phyloP scores from a whole-genome alignment of 2,329 filamentous ascomycete species.

The Pseudocercospora cruenta region DNA sequence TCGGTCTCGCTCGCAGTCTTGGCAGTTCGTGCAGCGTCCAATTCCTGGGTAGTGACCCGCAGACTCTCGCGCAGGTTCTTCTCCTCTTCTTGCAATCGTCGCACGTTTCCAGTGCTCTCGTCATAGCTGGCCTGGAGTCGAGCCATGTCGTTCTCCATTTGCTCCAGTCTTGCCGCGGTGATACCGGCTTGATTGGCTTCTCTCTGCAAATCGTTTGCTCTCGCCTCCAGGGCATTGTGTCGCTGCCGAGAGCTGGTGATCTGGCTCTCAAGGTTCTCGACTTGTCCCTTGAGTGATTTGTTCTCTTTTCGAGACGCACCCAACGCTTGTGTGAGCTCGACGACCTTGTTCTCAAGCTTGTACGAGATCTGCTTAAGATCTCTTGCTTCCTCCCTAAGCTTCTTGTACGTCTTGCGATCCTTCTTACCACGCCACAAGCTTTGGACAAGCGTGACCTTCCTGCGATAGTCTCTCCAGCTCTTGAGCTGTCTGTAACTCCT shows the following conservation, averaged over 20 bases:
- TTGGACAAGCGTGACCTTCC: slow-evolving; percentile 86
- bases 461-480: slow-evolving; percentile 84
- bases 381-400: slow-evolving; percentile 87
- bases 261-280: slow-evolving; percentile 94
- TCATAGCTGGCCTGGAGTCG: slow-evolving; percentile 87
- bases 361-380: slow-evolving; percentile 99
- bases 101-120: slow-evolving; percentile 87
- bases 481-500: slow-evolving; percentile 76
- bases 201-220: slow-evolving; percentile 90
- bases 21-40: slow-evolving; percentile 76
- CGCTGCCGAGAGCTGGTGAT: slow-evolving; percentile 94
- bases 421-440: slow-evolving; percentile 86
- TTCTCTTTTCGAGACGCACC: slow-evolving; percentile 94
- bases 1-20: slow-evolving; percentile 80
- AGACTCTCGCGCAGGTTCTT: slow-evolving; percentile 81
- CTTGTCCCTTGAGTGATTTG: slow-evolving; percentile 81
- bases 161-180: slow-evolving; percentile 82
- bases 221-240: slow-evolving; percentile 84
- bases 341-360: slow-evolving; percentile 99
- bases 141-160: slow-evolving; percentile 94
- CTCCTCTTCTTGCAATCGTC: slow-evolving; percentile 93
- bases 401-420: slow-evolving; percentile 86
- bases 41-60: slow-evolving; percentile 74
- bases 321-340: slow-evolving; percentile 92
- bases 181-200: slow-evolving; percentile 98